Evolutionary conservation across 2,329 filamentous ascomycete species (phyloP), one percentile per base, ranked within the genome.

Genomic region (Pseudogymnoascus sp.): DNA sequence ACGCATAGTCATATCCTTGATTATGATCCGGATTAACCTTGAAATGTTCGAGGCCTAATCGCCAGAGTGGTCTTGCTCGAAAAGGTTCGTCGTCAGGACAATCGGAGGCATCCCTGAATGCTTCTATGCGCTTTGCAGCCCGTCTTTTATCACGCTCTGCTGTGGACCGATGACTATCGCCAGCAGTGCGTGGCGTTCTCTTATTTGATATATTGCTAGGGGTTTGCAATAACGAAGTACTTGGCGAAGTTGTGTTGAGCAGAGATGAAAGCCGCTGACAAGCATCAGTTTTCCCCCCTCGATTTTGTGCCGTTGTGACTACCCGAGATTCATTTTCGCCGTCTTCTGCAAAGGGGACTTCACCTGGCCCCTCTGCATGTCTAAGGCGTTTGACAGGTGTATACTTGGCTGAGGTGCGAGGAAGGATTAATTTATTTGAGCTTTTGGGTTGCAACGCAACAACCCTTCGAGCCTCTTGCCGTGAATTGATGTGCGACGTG

Each of bases 11-110:
- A 41, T 81, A 74, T 5, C 84, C 84, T 60, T 84, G 76, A 63
- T 86, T 87, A 68, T 78, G 80, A 3, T 76, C 73, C 2, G 84
- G 81, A 62, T 90, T 89, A 64, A 88, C 77, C 68, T 82, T 87
- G 76, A 90, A 90, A 74, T 89, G 81, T 22, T 76, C 73, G 1
- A 79, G 69, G 11, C 66, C 71, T 3, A 84, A 75, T 25, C 73
- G 70, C 12, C 70, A 62, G 4, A 80, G 45, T 0, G 77, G 74
- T 25, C 73, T 75, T 19, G 70, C 60, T 22, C 81, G 77, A 9
- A 80, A 70, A 19, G 75, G 74, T 64, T 73, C 72, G 16, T 73
- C 67, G 25, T 73, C 62, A 6, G 64, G 63, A 23, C 64, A 38
- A 52, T 67, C 30, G 30, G 45, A 60, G 16, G 28, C 38, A 19